Evolutionary conservation across 2,329 filamentous ascomycete genomes (phyloP).

Genomic region (Graphilbum sp.): DNA sequence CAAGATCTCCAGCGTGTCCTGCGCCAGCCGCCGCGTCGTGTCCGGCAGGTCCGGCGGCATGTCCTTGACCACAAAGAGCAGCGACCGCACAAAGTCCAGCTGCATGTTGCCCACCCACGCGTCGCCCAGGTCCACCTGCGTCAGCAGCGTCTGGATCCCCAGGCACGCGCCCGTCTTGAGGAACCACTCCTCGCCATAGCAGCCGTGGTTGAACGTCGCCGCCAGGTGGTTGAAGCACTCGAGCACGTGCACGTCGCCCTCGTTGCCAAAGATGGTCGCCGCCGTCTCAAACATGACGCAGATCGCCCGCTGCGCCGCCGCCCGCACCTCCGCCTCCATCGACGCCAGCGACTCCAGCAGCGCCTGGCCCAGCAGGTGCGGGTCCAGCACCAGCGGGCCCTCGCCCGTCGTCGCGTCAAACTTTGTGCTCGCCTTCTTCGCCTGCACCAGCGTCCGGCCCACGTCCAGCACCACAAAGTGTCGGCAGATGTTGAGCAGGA

Average conservation of each 20-base stretch:
- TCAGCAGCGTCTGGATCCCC: constrained; percentile 78
- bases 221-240: constrained; percentile 75
- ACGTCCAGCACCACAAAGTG: constrained; percentile 88
- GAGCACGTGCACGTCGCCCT: constrained; percentile 55
- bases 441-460: constrained; percentile 64
- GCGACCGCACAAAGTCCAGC: constrained; percentile 72
- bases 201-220: constrained; percentile 79
- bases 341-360: constrained; percentile 82
- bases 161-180: constrained; percentile 85
- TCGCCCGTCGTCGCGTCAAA: constrained; percentile 82
- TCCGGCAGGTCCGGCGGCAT: constrained; percentile 90
- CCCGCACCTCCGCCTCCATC: constrained; percentile 62
- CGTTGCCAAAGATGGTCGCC: constrained; percentile 60
- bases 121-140: constrained; percentile 70
- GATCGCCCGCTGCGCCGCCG: constrained; percentile 67
- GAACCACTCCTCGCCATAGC: constrained; percentile 97
- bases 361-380: constrained; percentile 72
- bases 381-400: constrained; percentile 73
- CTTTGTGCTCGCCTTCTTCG: constrained; percentile 59
- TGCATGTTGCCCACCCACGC: constrained; percentile 70
- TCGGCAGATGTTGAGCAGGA: constrained; percentile 67
- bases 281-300: constrained; percentile 63
- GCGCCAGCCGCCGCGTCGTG: constrained; percentile 68
- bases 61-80: constrained; percentile 96
- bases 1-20: constrained; percentile 67